Conservation (phyloP, 176 grass and related monocot genomes). For the Chrysopogon serrulatus region DNA sequence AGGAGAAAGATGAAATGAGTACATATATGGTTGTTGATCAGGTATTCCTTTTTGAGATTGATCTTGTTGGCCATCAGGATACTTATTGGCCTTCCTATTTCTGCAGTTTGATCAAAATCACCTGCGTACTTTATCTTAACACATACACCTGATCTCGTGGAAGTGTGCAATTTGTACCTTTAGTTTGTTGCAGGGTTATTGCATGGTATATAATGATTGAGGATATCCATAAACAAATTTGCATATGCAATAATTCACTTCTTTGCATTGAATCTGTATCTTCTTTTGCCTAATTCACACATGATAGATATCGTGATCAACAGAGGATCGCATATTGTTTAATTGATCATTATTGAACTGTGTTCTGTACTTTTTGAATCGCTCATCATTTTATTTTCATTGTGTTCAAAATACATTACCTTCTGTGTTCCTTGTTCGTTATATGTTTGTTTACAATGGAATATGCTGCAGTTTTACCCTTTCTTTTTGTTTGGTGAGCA, state of each 20-base stretch:
- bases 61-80: constrained; percentile 5
- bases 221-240: not conserved
- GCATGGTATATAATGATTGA: constrained; percentile 5
- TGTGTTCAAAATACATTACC: not conserved
- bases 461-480: not conserved
- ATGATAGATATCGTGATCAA: not conserved
- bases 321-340: not conserved
- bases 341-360: not conserved
- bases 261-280: not conserved
- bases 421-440: not conserved
- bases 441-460: constrained; percentile 16
- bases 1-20: constrained; percentile 62
- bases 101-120: constrained; percentile 16
- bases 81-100: constrained; percentile 9
- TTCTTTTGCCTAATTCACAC: not conserved
- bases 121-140: not conserved
- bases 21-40: constrained; percentile 67
- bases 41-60: constrained; percentile 36
- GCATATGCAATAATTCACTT: not conserved
- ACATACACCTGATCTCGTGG: not conserved
- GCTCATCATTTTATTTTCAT: not conserved
- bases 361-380: not conserved
- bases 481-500: not conserved
- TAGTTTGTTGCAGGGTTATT: constrained; percentile 25
- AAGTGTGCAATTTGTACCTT: not conserved